These are phyloP conservation scores for Collybiopsis confluens DNA, from an alignment of 768 basidiomycete species.

Conservation along the genomic window DNA sequence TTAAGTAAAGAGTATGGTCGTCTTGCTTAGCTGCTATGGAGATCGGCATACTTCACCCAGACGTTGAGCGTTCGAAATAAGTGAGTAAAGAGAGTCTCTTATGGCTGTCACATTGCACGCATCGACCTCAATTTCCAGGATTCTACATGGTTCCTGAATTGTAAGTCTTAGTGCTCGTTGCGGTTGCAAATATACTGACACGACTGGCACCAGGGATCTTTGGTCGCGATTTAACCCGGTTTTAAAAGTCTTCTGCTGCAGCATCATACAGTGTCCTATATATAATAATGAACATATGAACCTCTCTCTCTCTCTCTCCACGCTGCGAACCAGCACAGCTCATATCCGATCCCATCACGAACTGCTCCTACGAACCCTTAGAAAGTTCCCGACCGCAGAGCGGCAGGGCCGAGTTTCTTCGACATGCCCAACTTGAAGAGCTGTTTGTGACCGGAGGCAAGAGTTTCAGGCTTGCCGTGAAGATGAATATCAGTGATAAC, in stretches of 20 bases:
- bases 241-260: too few species aligned
- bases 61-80: conserved; percentile 71
- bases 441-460: not conserved
- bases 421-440: not conserved
- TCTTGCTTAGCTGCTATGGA: conserved; percentile 76
- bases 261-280: too few species aligned
- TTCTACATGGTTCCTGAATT: conserved; percentile 75
- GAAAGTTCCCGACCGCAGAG: not conserved
- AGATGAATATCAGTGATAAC: conserved; percentile 30
- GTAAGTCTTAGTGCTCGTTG: conserved; percentile 27
- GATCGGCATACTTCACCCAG: conserved; percentile 78
- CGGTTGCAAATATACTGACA: too few species aligned
- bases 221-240: conserved; percentile 68
- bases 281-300: not conserved
- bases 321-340: not conserved
- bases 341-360: too few species aligned
- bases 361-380: too few species aligned
- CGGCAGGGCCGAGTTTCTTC: not conserved
- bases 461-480: not conserved
- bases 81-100: too few species aligned
- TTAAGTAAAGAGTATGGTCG: conserved; percentile 61
- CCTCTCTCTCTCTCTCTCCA: not conserved
- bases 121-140: too few species aligned
- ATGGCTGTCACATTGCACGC: too few species aligned
- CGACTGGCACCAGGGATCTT: conserved; percentile 60